These are phyloP conservation scores for Lathyrus aphaca DNA, from an alignment of 306 rosid species.

Conservation along the genomic window DNA sequence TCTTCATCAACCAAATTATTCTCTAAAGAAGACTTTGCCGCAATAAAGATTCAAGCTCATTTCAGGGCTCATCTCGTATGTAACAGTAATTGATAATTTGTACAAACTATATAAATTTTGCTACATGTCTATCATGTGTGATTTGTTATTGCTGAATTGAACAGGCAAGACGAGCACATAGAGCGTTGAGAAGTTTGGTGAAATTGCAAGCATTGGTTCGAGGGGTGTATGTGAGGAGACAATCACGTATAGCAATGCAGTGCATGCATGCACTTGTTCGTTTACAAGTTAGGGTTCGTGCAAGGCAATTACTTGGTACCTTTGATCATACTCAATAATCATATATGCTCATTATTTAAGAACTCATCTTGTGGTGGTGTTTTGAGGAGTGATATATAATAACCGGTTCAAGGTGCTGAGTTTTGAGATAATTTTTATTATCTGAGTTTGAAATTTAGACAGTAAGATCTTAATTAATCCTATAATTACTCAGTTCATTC, in stretches of 20 bases:
- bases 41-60: constrained; percentile 74
- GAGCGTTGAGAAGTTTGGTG: constrained; percentile 75
- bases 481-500: no score
- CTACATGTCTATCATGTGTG: neutral
- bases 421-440: no score
- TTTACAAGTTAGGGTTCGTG: constrained; percentile 76
- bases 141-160: neutral
- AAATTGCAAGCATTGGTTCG: constrained; percentile 87
- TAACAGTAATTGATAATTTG: neutral
- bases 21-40: constrained; percentile 54
- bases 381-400: no score
- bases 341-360: no score
- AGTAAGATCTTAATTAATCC: no score
- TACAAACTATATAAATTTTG: neutral
- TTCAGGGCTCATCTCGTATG: constrained; percentile 91
- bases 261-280: constrained; percentile 77
- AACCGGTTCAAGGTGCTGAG: no score
- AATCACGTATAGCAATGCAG: constrained; percentile 69
- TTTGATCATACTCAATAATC: neutral
- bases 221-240: constrained; percentile 66
- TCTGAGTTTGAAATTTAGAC: no score
- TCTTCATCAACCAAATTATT: neutral
- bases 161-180: constrained; percentile 79
- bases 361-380: no score
- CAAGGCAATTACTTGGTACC: constrained; percentile 60